Evolutionary conservation across 805 yeast species (phyloP), one percentile per base, ranked within the genome.

Genomic region (Torulaspora franciscae): DNA sequence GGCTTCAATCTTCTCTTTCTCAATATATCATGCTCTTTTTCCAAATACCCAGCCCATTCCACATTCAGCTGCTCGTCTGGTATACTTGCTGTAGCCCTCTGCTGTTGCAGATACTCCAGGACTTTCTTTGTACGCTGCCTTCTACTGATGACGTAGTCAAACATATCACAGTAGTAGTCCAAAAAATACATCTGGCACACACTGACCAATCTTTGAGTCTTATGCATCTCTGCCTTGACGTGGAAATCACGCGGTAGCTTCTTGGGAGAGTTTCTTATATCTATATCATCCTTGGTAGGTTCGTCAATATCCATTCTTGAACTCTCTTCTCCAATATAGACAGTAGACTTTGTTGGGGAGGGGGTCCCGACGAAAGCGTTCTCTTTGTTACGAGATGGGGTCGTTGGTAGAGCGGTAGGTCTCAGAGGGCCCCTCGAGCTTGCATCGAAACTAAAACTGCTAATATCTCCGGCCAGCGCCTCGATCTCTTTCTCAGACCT

Each of bases 91-190:
- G 46, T 48, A 6, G 59, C 45, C 47, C 56, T 59, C 49, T 49
- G 71, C 54, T 61, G 65, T 50, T 52, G 67, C 40, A 84, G 64
- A 43, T 79, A 78, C 19, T 71, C 63, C 58, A 83, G 76, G 14
- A 88, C 93, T 52, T 83, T 79, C 35, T 74, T 72, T n/a, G 82
- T 73, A 47, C 99, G 78, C 61, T 85, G 87, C 61, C 91, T 79
- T 64, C 99, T 79, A 50, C 80, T 79, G 52, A 90, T 85, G 26
- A 91, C 85, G 62, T 93, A 93, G 62, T 88, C 96, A 67, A 93
- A 84, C 80, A 85, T 81, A 65, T 93, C 99, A 68, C 96, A 91
- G 65, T 93, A 93, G 66, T 90, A 88, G 65, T 93, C 99, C 47
- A 93, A 73, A 58, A 93, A 93, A 67, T 84, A 95, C 79, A 89